Percentiles rank a stretch among this genome's conserved stretches.
Conservation (phyloP, 495 filamentous ascomycete genomes). For the Talaromyces borbonicus region DNA sequence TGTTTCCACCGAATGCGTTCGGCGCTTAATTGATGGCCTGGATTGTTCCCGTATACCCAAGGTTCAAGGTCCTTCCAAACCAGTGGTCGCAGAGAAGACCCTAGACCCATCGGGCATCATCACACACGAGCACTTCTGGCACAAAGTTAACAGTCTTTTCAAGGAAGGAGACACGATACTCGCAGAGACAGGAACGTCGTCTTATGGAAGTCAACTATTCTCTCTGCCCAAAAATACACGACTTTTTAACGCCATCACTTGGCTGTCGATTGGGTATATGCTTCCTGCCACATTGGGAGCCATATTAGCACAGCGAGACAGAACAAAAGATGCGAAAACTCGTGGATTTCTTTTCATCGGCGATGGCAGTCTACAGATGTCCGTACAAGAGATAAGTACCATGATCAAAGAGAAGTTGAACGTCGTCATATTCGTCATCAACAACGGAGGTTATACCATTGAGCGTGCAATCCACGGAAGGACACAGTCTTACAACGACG, state of each 20-base stretch:
- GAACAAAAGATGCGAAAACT: constrained; percentile 11
- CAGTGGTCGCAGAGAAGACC: constrained; percentile 6
- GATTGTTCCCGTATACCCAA: not conserved
- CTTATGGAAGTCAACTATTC: constrained; percentile 23
- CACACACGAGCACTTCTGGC: constrained; percentile 25
- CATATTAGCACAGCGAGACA: constrained; percentile 31
- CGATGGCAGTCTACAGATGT: constrained; percentile 73
- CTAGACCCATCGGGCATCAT: constrained; percentile 14
- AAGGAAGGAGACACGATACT: constrained; percentile 28
- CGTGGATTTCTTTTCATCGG: constrained; percentile 63
- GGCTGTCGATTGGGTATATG: constrained; percentile 40
- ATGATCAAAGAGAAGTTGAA: constrained; percentile 61
- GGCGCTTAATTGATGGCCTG: not conserved
- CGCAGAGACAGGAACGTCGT: constrained; percentile 32
- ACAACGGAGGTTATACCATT: constrained; percentile 67
- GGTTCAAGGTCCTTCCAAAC: constrained; percentile 9
- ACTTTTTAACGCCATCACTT: constrained; percentile 29
- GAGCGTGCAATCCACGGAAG: constrained; percentile 68
- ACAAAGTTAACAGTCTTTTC: constrained; percentile 17
- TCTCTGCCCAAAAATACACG: constrained; percentile 20
- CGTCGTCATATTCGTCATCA: constrained; percentile 63
- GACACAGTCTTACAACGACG: constrained; percentile 67
- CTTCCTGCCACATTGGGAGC: constrained; percentile 39
- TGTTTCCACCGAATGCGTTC: not conserved
- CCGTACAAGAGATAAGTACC: constrained; percentile 70